Percentiles rank a stretch among this genome's conserved stretches.
phyloP scores from a whole-genome alignment of 1,139 yeast species.

The Blastobotrys aristatus region DNA sequence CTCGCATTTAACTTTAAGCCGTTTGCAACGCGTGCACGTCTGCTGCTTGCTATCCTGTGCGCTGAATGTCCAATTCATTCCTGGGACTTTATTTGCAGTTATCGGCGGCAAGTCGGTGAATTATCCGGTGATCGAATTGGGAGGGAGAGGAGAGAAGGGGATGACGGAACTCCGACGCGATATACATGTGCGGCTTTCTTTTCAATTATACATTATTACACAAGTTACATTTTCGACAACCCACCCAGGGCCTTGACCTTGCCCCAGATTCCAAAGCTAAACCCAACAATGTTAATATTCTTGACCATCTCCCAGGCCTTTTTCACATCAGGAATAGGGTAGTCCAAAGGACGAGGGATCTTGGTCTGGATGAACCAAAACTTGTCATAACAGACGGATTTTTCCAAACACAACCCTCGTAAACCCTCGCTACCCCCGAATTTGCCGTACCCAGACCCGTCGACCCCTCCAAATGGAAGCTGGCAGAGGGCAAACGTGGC shows the following conservation, averaged over 20 bases:
- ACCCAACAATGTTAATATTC: conserved; percentile 82
- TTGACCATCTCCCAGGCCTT: conserved; percentile 86
- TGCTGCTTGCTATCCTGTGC: conserved; percentile 41
- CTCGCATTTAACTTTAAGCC: conserved; percentile 52
- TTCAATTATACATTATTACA: neutral
- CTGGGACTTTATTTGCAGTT: neutral
- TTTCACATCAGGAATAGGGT: conserved; percentile 76
- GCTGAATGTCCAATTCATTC: conserved; percentile 6
- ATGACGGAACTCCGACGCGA: too few species aligned
- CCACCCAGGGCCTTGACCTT: conserved; percentile 50
- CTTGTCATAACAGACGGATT: conserved; percentile 80
- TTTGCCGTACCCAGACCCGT: conserved; percentile 92
- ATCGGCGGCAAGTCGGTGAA: too few species aligned
- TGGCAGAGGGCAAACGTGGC: conserved; percentile 95
- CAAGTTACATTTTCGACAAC: conserved; percentile 6
- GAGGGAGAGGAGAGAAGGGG: neutral
- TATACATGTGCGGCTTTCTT: too few species aligned
- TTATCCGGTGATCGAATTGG: neutral
- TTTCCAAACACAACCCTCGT: conserved; percentile 79
- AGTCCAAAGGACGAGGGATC: conserved; percentile 84
- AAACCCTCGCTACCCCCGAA: conserved; percentile 97
- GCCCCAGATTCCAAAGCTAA: conserved; percentile 65
- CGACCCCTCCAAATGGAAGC: conserved; percentile 91
- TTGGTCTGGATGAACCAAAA: conserved; percentile 68
- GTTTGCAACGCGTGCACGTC: conserved; percentile 55